These are phyloP conservation scores for Alternaria dauci DNA, from an alignment of 2,329 filamentous ascomycete genomes.

Conservation along the genomic window DNA sequence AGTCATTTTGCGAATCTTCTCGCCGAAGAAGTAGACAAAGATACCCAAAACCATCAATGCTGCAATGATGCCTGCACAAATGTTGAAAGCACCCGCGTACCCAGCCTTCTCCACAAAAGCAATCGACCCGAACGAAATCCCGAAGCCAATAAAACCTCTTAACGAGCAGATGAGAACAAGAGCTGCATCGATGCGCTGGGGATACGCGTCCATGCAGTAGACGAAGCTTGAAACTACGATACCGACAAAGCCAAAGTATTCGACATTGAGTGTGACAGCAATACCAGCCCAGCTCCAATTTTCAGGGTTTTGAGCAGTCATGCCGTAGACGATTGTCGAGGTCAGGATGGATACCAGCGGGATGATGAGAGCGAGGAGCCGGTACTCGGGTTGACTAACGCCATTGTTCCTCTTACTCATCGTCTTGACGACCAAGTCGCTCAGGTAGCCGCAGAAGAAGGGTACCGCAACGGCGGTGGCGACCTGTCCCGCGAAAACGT, in stretches of 20 bases:
- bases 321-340: slow-evolving; percentile 18
- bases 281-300: slow-evolving; percentile 21
- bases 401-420: slow-evolving; percentile 13
- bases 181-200: slow-evolving; percentile 20
- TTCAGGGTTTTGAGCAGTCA: slow-evolving; percentile 12
- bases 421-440: slow-evolving; percentile 11
- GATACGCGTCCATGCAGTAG: slow-evolving; percentile 22
- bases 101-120: slow-evolving; percentile 14
- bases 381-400: slow-evolving; percentile 16
- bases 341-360: slow-evolving; percentile 15
- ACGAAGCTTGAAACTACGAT: slow-evolving; percentile 17
- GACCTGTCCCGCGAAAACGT: slow-evolving; percentile 20
- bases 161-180: slow-evolving; percentile 22
- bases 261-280: slow-evolving; percentile 17
- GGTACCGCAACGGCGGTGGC: slow-evolving; percentile 17
- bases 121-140: slow-evolving; percentile 17
- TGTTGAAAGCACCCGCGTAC: slow-evolving; percentile 21
- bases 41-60: slow-evolving; percentile 15
- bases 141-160: slow-evolving; percentile 22
- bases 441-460: slow-evolving; percentile 19
- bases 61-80: slow-evolving; percentile 18
- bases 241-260: slow-evolving; percentile 23
- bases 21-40: slow-evolving; percentile 13
- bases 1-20: slow-evolving; percentile 14
- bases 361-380: slow-evolving; percentile 13